These are phyloP conservation scores for Larix kaempferi DNA, from an alignment of 75 land plant species.

Conservation along the genomic window DNA sequence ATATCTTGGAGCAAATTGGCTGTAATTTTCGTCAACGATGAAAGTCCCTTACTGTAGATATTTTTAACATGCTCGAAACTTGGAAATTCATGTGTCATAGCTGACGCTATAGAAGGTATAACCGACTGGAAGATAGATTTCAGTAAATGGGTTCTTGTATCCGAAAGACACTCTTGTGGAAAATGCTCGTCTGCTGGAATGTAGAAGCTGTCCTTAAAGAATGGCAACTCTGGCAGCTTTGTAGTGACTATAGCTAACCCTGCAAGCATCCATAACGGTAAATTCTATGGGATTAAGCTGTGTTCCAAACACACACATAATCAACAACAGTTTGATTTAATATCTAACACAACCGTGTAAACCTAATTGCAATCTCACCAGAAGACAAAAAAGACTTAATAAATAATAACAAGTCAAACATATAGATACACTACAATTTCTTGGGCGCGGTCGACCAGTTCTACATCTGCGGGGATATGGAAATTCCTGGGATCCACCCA, in stretches of 20 bases:
- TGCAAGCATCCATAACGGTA: neutral
- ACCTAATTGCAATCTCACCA: neutral
- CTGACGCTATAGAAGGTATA: neutral
- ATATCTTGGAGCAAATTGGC: neutral
- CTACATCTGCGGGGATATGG: constrained; percentile 12
- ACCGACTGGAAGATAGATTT: neutral
- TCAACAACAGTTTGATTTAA: neutral
- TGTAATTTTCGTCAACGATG: neutral
- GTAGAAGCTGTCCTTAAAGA: neutral
- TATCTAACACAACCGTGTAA: neutral
- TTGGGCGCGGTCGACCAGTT: constrained; percentile 15
- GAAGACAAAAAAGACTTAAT: neutral
- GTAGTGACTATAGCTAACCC: constrained; percentile 8
- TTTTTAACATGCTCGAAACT: constrained; percentile 12
- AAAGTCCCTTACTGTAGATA: constrained; percentile 20
- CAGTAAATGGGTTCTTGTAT: constrained; percentile 16
- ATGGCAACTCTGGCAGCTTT: neutral
- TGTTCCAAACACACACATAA: neutral
- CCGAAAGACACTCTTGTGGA: constrained; percentile 22
- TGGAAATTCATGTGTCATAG: neutral
- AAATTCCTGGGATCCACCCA: constrained; percentile 7
- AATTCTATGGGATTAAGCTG: neutral
- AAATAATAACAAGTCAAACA: neutral
- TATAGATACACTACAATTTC: constrained; percentile 2
- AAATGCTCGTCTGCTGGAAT: constrained; percentile 51